phyloP scores from a whole-genome alignment of 2,329 filamentous ascomycete species.

The Neocucurbitaria cava region DNA sequence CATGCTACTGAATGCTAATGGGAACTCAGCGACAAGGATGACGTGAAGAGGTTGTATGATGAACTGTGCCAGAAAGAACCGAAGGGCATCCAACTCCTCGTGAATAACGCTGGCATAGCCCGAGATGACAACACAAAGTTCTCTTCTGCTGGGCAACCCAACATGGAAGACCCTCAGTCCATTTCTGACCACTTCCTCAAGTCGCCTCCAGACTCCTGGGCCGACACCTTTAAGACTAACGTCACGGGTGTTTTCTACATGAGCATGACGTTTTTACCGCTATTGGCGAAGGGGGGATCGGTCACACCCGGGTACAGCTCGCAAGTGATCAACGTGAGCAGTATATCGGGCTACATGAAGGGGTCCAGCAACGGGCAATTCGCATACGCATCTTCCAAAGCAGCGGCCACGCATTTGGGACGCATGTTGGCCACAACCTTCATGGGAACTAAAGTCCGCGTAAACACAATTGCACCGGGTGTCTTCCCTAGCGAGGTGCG shows the following conservation, averaged over 20 bases:
- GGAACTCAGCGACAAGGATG: constrained; percentile 57
- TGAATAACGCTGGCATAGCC: constrained; percentile 64
- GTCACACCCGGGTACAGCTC: not conserved
- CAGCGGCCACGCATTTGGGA: not conserved
- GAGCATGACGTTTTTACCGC: not conserved
- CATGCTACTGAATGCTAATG: not conserved
- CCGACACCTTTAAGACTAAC: not conserved
- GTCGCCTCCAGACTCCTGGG: not conserved
- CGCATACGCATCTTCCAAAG: not conserved
- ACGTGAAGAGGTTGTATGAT: constrained; percentile 51
- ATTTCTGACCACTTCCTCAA: not conserved
- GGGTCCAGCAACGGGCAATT: constrained; percentile 2
- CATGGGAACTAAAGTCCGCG: not conserved
- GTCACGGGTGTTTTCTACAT: not conserved
- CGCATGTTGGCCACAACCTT: not conserved
- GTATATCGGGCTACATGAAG: constrained; percentile 24
- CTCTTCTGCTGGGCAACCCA: not conserved
- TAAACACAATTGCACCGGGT: constrained; percentile 53
- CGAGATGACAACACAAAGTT: not conserved
- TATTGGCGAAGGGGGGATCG: constrained; percentile 19
- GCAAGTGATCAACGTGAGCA: constrained; percentile 1
- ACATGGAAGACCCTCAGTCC: not conserved
- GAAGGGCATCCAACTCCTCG: constrained; percentile 61
- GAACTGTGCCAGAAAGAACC: constrained; percentile 56
- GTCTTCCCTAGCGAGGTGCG: constrained; percentile 38